Evolutionary conservation across 441 rosid species (phyloP).

Genomic region (Euphorbia celastroides): DNA sequence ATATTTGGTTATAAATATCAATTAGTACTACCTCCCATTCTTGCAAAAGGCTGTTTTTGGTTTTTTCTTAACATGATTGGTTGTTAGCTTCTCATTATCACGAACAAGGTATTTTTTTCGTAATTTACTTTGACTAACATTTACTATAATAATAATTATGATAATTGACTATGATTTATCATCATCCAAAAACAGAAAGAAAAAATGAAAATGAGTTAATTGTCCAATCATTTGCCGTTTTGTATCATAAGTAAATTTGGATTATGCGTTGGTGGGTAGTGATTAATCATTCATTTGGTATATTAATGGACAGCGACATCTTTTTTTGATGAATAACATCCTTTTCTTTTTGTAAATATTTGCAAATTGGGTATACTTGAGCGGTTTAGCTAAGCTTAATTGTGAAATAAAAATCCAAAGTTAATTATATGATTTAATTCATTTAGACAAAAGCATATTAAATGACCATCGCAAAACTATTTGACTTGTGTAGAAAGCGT

Average conservation of each 20-base stretch:
- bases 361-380: neutral
- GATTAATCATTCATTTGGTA: neutral
- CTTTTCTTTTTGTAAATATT: constrained; percentile 2
- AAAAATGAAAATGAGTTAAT: too few relatives aligned
- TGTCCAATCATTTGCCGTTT: constrained; percentile 14
- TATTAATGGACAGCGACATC: neutral
- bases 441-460: neutral
- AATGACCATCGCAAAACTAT: neutral
- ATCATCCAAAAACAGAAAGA: too few relatives aligned
- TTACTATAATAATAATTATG: too few relatives aligned
- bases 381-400: neutral
- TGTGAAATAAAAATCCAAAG: neutral
- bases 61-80: constrained; percentile 8
- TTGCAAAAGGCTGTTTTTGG: neutral
- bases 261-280: constrained; percentile 10
- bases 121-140: neutral
- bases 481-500: neutral
- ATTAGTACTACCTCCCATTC: too few relatives aligned
- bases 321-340: too few relatives aligned
- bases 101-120: neutral
- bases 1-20: constrained; percentile 6
- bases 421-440: neutral
- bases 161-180: too few relatives aligned
- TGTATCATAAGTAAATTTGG: constrained; percentile 9
- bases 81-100: constrained; percentile 8